phyloP scores from a whole-genome alignment of 2,329 filamentous ascomycete species.

The Epichloe typhina region DNA sequence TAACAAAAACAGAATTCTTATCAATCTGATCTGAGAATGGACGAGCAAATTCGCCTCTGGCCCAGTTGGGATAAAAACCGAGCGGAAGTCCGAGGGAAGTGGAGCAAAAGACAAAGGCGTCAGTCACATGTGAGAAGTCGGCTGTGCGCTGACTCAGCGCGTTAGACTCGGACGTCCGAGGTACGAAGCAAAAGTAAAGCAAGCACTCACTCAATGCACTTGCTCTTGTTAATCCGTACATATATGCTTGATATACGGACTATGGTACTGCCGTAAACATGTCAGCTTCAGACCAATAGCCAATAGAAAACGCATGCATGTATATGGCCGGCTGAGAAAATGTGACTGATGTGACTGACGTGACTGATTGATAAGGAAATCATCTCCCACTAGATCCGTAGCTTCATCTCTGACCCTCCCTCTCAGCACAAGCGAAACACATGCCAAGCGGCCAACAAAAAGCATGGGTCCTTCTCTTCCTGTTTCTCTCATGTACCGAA shows the following conservation, averaged over 20 bases:
- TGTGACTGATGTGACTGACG: background rate
- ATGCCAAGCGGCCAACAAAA: too few relatives aligned
- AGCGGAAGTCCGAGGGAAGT: slow-evolving; percentile 19
- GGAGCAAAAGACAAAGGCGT: background rate
- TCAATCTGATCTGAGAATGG: slow-evolving; percentile 26
- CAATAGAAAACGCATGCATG: too few relatives aligned
- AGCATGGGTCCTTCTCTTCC: too few relatives aligned
- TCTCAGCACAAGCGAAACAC: too few relatives aligned
- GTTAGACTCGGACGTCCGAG: slow-evolving; percentile 2
- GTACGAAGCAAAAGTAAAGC: background rate
- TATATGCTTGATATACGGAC: too few relatives aligned
- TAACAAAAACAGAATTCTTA: slow-evolving; percentile 18
- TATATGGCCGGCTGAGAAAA: too few relatives aligned
- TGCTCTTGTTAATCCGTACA: too few relatives aligned
- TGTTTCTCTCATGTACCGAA: too few relatives aligned
- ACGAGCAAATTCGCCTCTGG: slow-evolving; percentile 14
- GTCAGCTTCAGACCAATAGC: too few relatives aligned
- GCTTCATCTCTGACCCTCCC: background rate
- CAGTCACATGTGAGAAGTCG: background rate
- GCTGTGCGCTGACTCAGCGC: background rate
- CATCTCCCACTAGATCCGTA: background rate
- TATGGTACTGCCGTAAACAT: too few relatives aligned
- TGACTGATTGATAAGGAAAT: background rate
- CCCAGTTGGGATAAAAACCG: slow-evolving; percentile 12
- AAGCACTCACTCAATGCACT: too few relatives aligned